These are phyloP conservation scores for Colletotrichum sp. DNA, from an alignment of 2,329 filamentous ascomycete genomes.

Conservation along the genomic window DNA sequence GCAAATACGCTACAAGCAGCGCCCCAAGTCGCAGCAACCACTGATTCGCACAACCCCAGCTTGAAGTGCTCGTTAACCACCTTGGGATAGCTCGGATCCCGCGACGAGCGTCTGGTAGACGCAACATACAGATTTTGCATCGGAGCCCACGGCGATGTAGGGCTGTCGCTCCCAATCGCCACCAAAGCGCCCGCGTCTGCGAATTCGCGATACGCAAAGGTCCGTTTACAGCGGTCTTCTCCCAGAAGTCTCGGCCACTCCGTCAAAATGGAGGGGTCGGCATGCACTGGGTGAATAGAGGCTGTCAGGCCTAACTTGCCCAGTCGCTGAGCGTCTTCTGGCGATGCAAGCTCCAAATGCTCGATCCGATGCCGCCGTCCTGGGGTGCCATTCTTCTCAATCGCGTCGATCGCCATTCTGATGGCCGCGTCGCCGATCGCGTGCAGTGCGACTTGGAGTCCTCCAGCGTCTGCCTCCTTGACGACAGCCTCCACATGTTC, in stretches of 20 bases:
- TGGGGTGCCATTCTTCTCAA: constrained; percentile 48
- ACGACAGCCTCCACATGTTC: constrained; percentile 60
- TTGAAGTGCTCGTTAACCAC: constrained; percentile 59
- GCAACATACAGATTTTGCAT: constrained; percentile 64
- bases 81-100: constrained; percentile 46
- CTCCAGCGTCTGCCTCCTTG: constrained; percentile 54
- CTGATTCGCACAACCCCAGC: constrained; percentile 56
- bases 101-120: constrained; percentile 60
- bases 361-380: constrained; percentile 66
- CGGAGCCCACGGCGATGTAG: constrained; percentile 61
- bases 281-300: constrained; percentile 63
- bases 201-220: constrained; percentile 70
- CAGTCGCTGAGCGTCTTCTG: constrained; percentile 60
- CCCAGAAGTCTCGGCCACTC: constrained; percentile 67
- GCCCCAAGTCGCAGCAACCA: constrained; percentile 59
- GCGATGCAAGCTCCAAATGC: constrained; percentile 65
- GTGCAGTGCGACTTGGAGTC: constrained; percentile 67
- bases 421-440: constrained; percentile 69
- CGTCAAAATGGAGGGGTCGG: constrained; percentile 64
- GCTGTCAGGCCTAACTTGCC: constrained; percentile 65
- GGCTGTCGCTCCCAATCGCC: constrained; percentile 64
- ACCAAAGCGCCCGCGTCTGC: constrained; percentile 57
- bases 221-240: constrained; percentile 56
- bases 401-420: constrained; percentile 60
- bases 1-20: constrained; percentile 65